These are phyloP conservation scores for Lodderomyces beijingensis DNA, from an alignment of 1,139 yeast genomes.

Conservation along the genomic window DNA sequence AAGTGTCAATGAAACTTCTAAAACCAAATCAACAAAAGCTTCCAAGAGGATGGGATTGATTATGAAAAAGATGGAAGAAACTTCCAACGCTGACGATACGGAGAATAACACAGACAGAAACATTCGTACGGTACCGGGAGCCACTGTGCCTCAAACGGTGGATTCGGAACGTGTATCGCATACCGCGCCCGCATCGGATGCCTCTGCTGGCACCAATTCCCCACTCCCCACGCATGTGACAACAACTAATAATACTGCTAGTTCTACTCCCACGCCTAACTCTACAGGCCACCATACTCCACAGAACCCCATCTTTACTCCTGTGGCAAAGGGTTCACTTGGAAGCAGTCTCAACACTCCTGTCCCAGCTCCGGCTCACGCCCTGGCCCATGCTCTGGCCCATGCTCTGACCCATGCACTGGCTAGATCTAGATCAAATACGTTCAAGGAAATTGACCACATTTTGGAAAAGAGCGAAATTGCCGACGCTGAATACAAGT, in stretches of 20 bases:
- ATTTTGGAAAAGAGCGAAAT: slow-evolving; percentile 38
- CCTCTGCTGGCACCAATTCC: neutral
- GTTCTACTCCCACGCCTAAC: slow-evolving; percentile 17
- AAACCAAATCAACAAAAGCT: slow-evolving; percentile 52
- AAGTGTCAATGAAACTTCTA: slow-evolving; percentile 35
- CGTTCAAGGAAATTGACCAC: slow-evolving; percentile 36
- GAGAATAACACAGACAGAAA: neutral
- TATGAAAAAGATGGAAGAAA: slow-evolving; percentile 39
- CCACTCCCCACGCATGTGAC: slow-evolving; percentile 1
- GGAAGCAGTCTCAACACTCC: slow-evolving; percentile 9
- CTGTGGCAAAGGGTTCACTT: slow-evolving; percentile 12
- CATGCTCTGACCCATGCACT: neutral
- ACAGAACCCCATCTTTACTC: slow-evolving; percentile 1
- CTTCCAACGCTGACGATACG: slow-evolving; percentile 3
- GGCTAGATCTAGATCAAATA: slow-evolving; percentile 33
- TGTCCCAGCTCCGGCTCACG: slow-evolving; percentile 8
- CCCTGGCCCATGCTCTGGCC: neutral
- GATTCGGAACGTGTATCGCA: neutral
- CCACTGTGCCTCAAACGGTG: neutral
- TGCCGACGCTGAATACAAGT: slow-evolving; percentile 44
- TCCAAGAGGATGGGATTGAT: slow-evolving; percentile 65
- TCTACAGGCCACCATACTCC: slow-evolving; percentile 3
- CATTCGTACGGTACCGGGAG: neutral
- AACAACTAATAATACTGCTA: slow-evolving; percentile 19
- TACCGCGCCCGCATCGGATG: neutral